Evolutionary conservation across 2,329 filamentous ascomycete species (phyloP).

Genomic region (Lachnum nothofagi): DNA sequence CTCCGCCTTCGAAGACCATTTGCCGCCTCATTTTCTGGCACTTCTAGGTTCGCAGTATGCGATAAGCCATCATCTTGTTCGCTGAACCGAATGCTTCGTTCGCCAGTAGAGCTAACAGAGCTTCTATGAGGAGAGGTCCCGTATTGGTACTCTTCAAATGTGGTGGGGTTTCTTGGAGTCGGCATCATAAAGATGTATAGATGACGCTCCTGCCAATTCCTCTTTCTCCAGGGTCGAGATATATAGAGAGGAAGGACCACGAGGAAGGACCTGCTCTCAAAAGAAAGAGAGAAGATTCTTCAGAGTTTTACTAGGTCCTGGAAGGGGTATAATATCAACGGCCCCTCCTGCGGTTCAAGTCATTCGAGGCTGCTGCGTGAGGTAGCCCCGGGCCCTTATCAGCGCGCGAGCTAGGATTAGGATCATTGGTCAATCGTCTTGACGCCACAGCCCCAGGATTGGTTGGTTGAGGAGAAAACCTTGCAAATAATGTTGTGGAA

Average conservation of each 20-base stretch:
- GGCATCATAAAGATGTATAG: neutral
- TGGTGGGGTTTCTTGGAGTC: constrained; percentile 25
- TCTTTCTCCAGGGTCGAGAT: no score
- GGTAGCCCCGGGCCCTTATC: no score
- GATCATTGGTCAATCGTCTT: neutral
- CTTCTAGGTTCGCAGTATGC: constrained; percentile 14
- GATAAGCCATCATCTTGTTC: constrained; percentile 18
- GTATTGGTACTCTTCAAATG: constrained; percentile 33
- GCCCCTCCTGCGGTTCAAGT: neutral
- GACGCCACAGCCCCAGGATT: neutral
- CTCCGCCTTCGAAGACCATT: constrained; percentile 29
- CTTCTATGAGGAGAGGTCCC: constrained; percentile 28
- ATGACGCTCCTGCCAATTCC: no score
- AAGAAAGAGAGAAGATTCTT: neutral
- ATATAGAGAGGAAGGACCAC: no score
- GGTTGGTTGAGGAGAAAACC: neutral
- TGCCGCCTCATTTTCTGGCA: constrained; percentile 10
- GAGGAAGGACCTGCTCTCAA: no score
- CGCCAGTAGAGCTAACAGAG: constrained; percentile 28
- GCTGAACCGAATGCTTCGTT: constrained; percentile 29
- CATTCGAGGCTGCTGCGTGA: no score
- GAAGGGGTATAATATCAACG: neutral
- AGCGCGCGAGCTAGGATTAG: no score
- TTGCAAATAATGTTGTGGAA: neutral
- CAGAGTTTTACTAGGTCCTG: neutral